Base-by-base conservation (phyloP, 2,329 filamentous ascomycete species). In the Penicillium olsonii region DNA sequence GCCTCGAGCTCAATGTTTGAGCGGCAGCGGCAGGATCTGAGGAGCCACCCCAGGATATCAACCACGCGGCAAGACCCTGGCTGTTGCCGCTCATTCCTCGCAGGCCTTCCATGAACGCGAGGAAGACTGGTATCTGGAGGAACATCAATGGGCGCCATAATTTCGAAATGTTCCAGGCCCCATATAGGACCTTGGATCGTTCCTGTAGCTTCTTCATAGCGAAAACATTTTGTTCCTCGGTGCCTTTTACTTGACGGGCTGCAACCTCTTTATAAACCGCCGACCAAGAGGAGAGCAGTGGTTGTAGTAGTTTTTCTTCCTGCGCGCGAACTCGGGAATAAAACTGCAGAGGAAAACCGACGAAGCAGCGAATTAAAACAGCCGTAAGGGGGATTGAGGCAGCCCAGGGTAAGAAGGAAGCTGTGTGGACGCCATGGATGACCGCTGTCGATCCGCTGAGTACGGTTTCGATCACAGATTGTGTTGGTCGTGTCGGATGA, bases 371-470 rank as follows among this genome's bases (percentile, higher is more conserved):
- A 2, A 83, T 69, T 14, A 77, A 42, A 34, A 84, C 60, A 3
- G 82, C 81, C 4, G 79, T 74, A 45, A 82, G 65, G 4, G 82
- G 82, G 35, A 85, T 75, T 17, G 78, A 76, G 11, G 72, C 69
- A 7, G 68, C 77, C 82, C 82, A 85, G 46, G 81, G 73, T 2
- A 84, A 68, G 37, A 73, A 69, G 14, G 71, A 75, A 34, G 71
- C 10, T 18, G 63, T 63, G 60, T 84, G 79, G 69, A 90, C 58
- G 20, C 69, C 57, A 47, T 77, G 68, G 45, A 83, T 69, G 50
- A 78, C 61, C 42, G 67, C 64, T 54, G 79, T 75, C 2, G 78
- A 74, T 24, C 70, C 59, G 37, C 69, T 65, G 38, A 80, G 58
- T 34, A 73, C 59, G 45, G 73, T 65, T 52, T 76, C 72, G 54